Base-by-base conservation (phyloP, 345 rosid species). In the Dovyalis caffra region DNA sequence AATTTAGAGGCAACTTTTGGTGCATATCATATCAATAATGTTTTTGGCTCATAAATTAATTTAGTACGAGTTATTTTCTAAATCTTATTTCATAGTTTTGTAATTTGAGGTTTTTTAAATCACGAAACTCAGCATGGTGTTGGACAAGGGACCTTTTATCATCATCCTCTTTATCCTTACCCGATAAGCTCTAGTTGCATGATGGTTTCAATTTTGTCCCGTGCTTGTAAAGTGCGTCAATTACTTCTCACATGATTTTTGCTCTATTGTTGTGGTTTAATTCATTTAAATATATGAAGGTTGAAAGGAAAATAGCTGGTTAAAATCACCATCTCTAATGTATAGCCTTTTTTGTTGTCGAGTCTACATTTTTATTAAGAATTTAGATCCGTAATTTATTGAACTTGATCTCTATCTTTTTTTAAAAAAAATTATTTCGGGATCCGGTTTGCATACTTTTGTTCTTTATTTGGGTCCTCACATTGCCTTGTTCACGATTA, bases 381-480 rank as follows among this genome's bases (percentile, higher is more conserved):
- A n/a, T 56, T 56, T 23, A 56, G 60, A 56, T n/a, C 28, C 8
- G 60, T 28, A n/a, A 56, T 56, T 32, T 28, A 32, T 29, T 8
- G 35, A 74, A 20, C 12, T 23, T 31, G 23, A 69, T n/a, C 3
- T 38, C 60, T 16, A 20, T 69, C 29, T 35, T 33, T 25, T 6
- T 32, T 66, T 56, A 64, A 31, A 45, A 51, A 43, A n/a, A n/a
- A 64, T 56, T 49, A 18, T 68, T 69, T 34, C 91, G 93, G 99
- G 99, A 74, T 95, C 99, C 75, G 99, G 99, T 77, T 82, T 95
- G 78, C 99, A 95, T 75, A 95, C 99, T 25, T 95, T 93, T 83
- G 99, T 93, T 68, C 97, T 95, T 51, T 95, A 95, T 82, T 83
- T 93, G 81, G 99, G 98, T 77, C 99, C 99, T 43, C 99, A 95